A percentile compares a stretch with the other conserved stretches of the same genome.
phyloP scores from a whole-genome alignment of 441 rosid species.

The Gossypium schwendimanii region DNA sequence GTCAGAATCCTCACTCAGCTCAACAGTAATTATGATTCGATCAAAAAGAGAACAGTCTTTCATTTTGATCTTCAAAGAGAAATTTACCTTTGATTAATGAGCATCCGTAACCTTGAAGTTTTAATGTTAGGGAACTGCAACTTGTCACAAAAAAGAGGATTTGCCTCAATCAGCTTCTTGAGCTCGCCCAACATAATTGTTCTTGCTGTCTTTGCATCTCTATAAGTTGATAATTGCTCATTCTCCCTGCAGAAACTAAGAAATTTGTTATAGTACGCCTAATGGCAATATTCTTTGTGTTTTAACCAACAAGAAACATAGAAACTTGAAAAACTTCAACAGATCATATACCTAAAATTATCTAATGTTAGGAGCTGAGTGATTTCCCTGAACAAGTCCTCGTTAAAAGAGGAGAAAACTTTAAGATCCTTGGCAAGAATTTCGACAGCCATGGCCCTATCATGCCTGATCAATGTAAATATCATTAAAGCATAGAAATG shows the following conservation, averaged over 20 bases:
- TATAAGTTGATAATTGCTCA: slow-evolving; percentile 37
- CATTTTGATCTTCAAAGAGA: not conserved
- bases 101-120: slow-evolving; percentile 36
- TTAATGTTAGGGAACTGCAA: slow-evolving; percentile 37
- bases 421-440: slow-evolving; percentile 47
- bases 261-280: not conserved
- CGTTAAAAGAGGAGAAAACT: slow-evolving; percentile 38
- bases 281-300: not conserved
- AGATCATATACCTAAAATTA: slow-evolving; percentile 36
- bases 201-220: slow-evolving; percentile 44
- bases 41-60: not conserved
- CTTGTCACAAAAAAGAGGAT: slow-evolving; percentile 45
- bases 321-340: not conserved
- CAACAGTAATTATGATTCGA: not conserved
- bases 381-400: slow-evolving; percentile 47
- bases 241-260: slow-evolving; percentile 35
- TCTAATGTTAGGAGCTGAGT: slow-evolving; percentile 44
- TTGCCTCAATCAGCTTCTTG: slow-evolving; percentile 52
- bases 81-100: slow-evolving; percentile 47
- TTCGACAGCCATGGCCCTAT: slow-evolving; percentile 40
- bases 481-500: slow-evolving; percentile 1
- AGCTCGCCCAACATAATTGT: slow-evolving; percentile 37
- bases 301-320: not conserved
- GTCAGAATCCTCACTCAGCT: not conserved
- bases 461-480: slow-evolving; percentile 28